Evolutionary conservation across 495 filamentous ascomycete genomes (phyloP).

Genomic region (Lepraria neglecta): DNA sequence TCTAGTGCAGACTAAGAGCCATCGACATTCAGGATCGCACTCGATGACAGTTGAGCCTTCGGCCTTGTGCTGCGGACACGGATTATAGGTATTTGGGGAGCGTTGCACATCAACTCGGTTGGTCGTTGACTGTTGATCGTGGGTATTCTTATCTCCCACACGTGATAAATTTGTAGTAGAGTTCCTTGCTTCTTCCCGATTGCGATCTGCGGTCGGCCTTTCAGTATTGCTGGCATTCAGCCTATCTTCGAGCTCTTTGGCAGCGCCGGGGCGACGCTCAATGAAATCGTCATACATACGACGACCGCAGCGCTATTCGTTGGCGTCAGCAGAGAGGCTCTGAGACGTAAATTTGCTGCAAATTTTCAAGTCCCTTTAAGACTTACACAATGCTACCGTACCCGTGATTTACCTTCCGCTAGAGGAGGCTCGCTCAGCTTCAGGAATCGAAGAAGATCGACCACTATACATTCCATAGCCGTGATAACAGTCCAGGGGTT

Average conservation of each 20-base stretch:
- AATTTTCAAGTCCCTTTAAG: background rate
- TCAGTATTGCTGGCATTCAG: conserved; percentile 24
- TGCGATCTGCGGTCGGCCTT: background rate
- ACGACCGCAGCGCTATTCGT: conserved; percentile 31
- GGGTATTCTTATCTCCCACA: background rate
- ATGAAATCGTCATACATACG: conserved; percentile 36
- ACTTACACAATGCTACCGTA: conserved; percentile 35
- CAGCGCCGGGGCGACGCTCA: conserved; percentile 34
- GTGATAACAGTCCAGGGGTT: no score
- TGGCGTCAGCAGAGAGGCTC: background rate
- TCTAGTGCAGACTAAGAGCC: conserved; percentile 19
- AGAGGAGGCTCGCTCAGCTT: conserved; percentile 6
- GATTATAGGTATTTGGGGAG: background rate
- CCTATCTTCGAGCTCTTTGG: conserved; percentile 30
- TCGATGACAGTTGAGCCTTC: background rate
- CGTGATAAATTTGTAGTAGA: background rate
- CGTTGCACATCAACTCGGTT: background rate
- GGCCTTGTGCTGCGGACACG: background rate
- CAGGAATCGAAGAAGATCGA: background rate
- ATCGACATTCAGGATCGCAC: conserved; percentile 10
- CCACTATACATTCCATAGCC: no score
- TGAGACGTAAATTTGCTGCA: conserved; percentile 4
- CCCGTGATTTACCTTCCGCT: conserved; percentile 19
- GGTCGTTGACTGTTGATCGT: background rate
- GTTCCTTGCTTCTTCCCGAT: background rate